Evolutionary conservation across 2,329 filamentous ascomycete genomes (phyloP).

Genomic region (Ceratocystis destructans): DNA sequence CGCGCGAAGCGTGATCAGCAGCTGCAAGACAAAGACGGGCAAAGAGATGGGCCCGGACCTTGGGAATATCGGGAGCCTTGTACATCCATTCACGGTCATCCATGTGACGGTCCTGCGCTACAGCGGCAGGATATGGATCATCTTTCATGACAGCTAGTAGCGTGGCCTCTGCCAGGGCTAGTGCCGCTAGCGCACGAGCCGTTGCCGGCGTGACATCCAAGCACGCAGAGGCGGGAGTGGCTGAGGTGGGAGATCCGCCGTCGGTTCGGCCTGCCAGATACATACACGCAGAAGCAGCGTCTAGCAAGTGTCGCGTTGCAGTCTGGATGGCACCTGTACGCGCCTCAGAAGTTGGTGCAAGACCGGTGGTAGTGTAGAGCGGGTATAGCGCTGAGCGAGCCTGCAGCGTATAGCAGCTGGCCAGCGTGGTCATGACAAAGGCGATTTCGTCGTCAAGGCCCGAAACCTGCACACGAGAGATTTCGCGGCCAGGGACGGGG

Average conservation of each 20-base stretch:
- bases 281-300: constrained; percentile 64
- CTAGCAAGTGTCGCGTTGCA: constrained; percentile 64
- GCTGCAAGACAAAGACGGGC: constrained; percentile 78
- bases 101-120: constrained; percentile 68
- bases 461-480: constrained; percentile 51
- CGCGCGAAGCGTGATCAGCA: constrained; percentile 71
- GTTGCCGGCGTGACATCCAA: constrained; percentile 41
- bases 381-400: constrained; percentile 60
- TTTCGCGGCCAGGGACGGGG: constrained; percentile 50
- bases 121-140: constrained; percentile 75
- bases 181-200: constrained; percentile 43
- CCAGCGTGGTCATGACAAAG: constrained; percentile 65
- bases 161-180: constrained; percentile 77
- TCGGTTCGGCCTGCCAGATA: constrained; percentile 50
- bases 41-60: constrained; percentile 77
- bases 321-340: constrained; percentile 55
- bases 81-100: constrained; percentile 96
- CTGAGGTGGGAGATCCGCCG: constrained; percentile 2
- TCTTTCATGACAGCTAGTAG: constrained; percentile 84
- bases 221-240: constrained; percentile 31
- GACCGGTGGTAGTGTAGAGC: constrained; percentile 52
- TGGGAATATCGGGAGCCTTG: constrained; percentile 71
- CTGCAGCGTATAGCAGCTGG: constrained; percentile 56
- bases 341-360: constrained; percentile 49
- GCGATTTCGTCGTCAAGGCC: constrained; percentile 72